Evolutionary conservation across 225 moss, liverwort and hornwort genomes (phyloP).

Genomic region (Bryoerythrophyllum caledonicum): DNA sequence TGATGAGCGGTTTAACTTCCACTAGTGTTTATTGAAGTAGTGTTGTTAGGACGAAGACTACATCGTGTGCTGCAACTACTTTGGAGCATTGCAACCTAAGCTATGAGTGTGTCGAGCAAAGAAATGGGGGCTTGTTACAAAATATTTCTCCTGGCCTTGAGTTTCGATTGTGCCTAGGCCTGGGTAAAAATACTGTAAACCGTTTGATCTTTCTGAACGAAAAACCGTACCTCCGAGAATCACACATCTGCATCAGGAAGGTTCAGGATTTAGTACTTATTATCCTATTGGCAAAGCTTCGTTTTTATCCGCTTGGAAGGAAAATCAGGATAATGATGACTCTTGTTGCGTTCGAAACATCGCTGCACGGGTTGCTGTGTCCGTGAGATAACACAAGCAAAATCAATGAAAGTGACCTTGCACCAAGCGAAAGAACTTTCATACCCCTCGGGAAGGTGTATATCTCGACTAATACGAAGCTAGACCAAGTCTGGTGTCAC

Average conservation of each 20-base stretch:
- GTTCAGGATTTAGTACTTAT: not conserved
- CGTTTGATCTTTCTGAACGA: not conserved
- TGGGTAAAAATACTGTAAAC: not conserved
- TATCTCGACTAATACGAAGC: not conserved
- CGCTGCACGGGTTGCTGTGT: not conserved
- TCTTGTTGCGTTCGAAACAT: conserved; percentile 3
- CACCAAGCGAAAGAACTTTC: not conserved
- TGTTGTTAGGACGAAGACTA: too few relatives aligned
- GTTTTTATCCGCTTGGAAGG: not conserved
- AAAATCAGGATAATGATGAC: not conserved
- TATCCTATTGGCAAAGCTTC: not conserved
- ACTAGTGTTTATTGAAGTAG: too few relatives aligned
- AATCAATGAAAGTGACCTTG: not conserved
- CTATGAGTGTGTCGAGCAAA: too few relatives aligned
- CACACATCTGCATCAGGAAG: not conserved
- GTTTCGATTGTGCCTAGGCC: not conserved
- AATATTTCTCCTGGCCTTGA: not conserved
- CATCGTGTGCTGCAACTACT: too few relatives aligned
- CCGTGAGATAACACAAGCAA: not conserved
- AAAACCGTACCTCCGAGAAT: too few relatives aligned
- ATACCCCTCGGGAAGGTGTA: not conserved
- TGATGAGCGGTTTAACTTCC: too few relatives aligned
- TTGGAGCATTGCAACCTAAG: not conserved
- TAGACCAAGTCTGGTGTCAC: not conserved
- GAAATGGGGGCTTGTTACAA: too few relatives aligned